Base-by-base conservation (phyloP, 2,329 filamentous ascomycete species). In the Aspergillus oerlinghausenensis region DNA sequence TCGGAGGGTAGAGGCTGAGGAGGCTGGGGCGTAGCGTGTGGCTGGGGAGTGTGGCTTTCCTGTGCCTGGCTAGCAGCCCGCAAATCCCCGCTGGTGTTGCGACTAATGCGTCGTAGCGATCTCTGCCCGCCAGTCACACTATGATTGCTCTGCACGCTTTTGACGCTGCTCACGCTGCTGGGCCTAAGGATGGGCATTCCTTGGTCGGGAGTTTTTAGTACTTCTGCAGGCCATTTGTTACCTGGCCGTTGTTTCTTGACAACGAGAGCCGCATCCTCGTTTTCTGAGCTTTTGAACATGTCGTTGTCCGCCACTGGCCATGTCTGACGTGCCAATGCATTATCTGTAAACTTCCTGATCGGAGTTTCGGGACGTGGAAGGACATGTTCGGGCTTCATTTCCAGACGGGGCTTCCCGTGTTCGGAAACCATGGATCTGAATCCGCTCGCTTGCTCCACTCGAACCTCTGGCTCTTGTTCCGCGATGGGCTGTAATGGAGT, bases 71-170 rank as follows among this genome's bases (percentile, higher is more conserved):
- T 84, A 65, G 84, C 84, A 65, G 83, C 84, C 42, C 61, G 60
- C 23, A 63, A 51, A 57, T 63, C 60, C 29, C 88, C 87, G 81
- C 89, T 92, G 73, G 87, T 70, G 71, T 80, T 82, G 51, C 82
- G 79, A 65, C 87, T 85, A 61, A 84, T 82, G 61, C 90, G 84
- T 67, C 91, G 84, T 59, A 94, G 82, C 50, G 88, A 60, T 45
- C 59, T 57, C 9, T 56, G 50, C 32, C 23, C 55, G 23, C 43
- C 51, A 29, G 29, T 55, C n/a, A 45, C 40, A 80, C 69, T 59
- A 50, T 49, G 54, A 71, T 84, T 48, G 50, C 63, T 65, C 50
- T 55, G 52, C 70, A 84, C 50, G 21, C 62, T 63, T 49, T 55
- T 52, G 58, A 81, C 78, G 73, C 80, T 86, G 62, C 77, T 69